Evolutionary conservation across 306 rosid species (phyloP).

Genomic region (Oemleria cerasiformis): DNA sequence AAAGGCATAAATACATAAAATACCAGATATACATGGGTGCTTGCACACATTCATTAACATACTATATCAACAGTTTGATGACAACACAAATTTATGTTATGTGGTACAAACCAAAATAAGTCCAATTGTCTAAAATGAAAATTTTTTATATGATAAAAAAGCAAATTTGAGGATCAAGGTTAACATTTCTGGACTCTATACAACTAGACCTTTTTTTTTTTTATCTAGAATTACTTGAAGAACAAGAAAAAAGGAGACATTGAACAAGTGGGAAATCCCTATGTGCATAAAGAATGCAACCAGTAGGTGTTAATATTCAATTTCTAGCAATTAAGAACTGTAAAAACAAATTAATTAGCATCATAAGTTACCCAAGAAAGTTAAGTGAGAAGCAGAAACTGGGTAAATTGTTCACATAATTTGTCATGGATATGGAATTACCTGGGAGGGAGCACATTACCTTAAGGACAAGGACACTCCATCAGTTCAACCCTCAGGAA

Average conservation of each 20-base stretch:
- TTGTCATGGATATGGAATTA: constrained; percentile 2
- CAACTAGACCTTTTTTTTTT: neutral
- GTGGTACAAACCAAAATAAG: neutral
- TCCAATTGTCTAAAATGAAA: neutral
- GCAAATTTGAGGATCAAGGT: neutral
- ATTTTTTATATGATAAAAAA: neutral
- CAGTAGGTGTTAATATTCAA: neutral
- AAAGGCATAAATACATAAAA: neutral
- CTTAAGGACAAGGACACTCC: constrained; percentile 11
- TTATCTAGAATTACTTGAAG: neutral
- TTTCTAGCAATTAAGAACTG: neutral
- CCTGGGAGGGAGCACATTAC: constrained; percentile 1
- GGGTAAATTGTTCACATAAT: neutral
- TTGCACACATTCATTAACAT: neutral
- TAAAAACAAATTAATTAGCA: neutral
- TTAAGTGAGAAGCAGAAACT: neutral
- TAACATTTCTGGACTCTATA: neutral
- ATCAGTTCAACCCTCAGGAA: constrained; percentile 8
- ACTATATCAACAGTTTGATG: too few relatives aligned
- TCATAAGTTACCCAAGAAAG: neutral
- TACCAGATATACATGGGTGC: neutral
- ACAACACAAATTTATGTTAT: neutral
- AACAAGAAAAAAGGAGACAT: neutral
- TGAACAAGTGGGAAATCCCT: neutral
- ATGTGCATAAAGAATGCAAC: neutral